Percentiles rank a stretch among this genome's conserved stretches.
Evolutionary conservation across 2,329 filamentous ascomycete genomes (phyloP).

Genomic region (Fusarium mundagurra): DNA sequence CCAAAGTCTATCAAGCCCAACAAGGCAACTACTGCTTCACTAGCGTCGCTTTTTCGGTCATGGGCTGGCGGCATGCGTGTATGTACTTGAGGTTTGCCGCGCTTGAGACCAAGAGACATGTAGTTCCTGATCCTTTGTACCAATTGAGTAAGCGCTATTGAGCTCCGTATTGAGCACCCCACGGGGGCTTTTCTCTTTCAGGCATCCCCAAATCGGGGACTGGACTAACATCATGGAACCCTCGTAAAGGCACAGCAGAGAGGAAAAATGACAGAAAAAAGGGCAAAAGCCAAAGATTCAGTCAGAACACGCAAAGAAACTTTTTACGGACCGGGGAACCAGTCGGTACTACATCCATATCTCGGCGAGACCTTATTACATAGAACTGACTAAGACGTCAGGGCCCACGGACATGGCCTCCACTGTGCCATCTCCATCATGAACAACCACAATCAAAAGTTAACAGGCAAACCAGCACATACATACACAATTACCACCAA

Average conservation of each 20-base stretch:
- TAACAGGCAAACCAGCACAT: not conserved
- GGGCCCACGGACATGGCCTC: conserved; percentile 21
- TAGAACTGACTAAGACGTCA: conserved; percentile 30
- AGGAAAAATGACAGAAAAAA: not conserved
- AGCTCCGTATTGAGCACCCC: conserved; percentile 4
- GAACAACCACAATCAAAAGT: not conserved
- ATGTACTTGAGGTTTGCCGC: not conserved
- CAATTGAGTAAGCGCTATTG: conserved; percentile 5
- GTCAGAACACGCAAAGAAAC: not conserved
- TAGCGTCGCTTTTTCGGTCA: conserved; percentile 19
- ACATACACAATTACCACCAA: conserved; percentile 5
- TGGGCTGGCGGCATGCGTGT: not conserved
- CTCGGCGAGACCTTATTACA: conserved; percentile 25
- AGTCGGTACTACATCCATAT: conserved; percentile 11
- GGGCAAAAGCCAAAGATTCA: not conserved
- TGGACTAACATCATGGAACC: not conserved
- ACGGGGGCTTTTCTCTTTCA: conserved; percentile 19
- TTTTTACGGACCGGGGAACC: not conserved
- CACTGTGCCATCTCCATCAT: conserved; percentile 10
- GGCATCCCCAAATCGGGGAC: conserved; percentile 7
- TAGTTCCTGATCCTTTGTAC: conserved; percentile 2
- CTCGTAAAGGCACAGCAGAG: not conserved
- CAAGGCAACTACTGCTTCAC: conserved; percentile 20
- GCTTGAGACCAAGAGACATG: not conserved
- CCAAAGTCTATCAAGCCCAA: conserved; percentile 37